Base-by-base conservation (phyloP, 441 rosid species). In the Euphorbia schlechtendalii region DNA sequence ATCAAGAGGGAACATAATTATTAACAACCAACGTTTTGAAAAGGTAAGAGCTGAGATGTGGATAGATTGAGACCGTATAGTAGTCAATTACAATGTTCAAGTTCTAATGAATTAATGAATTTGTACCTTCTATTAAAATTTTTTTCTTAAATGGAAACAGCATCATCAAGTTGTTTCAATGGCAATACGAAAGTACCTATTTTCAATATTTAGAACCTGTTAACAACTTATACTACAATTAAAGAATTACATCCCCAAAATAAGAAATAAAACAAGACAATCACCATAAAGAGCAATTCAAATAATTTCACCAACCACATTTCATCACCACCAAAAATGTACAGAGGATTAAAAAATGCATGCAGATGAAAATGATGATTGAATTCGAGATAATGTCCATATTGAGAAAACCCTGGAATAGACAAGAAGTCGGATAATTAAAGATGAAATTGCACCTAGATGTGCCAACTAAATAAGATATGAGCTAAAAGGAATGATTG, bases 161-260 rank as follows among this genome's bases (percentile, higher is more conserved):
- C 87, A 80, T 78, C 93, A 85, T 79, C 78, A 86, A 81, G 83
- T 80, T 82, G 90, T 78, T 76, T 74, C 78, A 81, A 86, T 80
- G 79, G 88, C 83, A 81, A 81, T 83, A 80, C 76, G 83, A 83
- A 81, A 69, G 82, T 80, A 84, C 85, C 86, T 83, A 88, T 79
- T 80, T 80, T 86, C 86, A 81, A 76, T 84, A 74, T 76, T 77
- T 81, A 69, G 77, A 82, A 84, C 86, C 88, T 78, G 87, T 83
- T 86, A 82, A 85, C 77, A 81, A 64, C 76, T 82, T 71, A 65
- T 54, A 81, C 73, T 69, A 70, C 70, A 78, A 67, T 71, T 74
- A 74, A 34, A 75, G 72, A 52, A 73, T 68, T 18, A 61, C 27
- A 69, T 61, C 64, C 71, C 70, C 48, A 68, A 28, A 52, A 67